Conservation (phyloP, 2,329 filamentous ascomycete species). For the Helminthosporium solani region DNA sequence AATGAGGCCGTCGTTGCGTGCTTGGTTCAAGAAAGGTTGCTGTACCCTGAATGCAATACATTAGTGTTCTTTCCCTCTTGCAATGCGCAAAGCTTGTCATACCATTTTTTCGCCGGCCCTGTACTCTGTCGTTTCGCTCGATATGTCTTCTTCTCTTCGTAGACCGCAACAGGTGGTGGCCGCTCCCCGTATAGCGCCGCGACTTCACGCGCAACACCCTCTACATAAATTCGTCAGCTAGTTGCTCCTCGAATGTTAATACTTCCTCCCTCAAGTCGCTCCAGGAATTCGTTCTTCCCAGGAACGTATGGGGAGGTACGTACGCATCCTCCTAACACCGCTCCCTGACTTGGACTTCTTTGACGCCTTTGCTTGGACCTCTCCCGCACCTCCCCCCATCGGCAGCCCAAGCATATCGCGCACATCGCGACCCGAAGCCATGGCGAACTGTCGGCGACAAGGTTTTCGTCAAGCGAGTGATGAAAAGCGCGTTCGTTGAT, state of each 20-base stretch:
- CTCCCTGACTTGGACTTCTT: conserved; percentile 66
- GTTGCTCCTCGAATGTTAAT: background rate
- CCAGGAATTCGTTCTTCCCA: background rate
- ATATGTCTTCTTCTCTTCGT: conserved; percentile 44
- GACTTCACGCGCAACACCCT: conserved; percentile 45
- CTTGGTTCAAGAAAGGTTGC: conserved; percentile 71
- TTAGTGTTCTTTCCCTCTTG: conserved; percentile 10
- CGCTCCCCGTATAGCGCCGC: conserved; percentile 44
- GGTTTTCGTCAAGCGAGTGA: conserved; percentile 14
- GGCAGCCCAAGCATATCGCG: conserved; percentile 85
- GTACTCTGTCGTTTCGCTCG: conserved; percentile 42
- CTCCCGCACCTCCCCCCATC: conserved; percentile 48
- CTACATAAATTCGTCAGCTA: conserved; percentile 27
- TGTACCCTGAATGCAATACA: conserved; percentile 27
- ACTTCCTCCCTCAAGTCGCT: background rate
- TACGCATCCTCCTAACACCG: conserved; percentile 57
- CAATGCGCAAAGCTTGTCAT: background rate
- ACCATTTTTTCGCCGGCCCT: conserved; percentile 44
- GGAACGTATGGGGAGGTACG: conserved; percentile 22
- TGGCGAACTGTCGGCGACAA: conserved; percentile 24
- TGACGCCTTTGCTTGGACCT: conserved; percentile 50
- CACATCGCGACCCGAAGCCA: conserved; percentile 60
- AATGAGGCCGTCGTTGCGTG: conserved; percentile 68
- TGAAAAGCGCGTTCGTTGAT: conserved; percentile 17
- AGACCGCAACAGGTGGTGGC: conserved; percentile 43